Evolutionary conservation across 2,329 filamentous ascomycete genomes (phyloP), one percentile per base, ranked within the genome.

Genomic region (Exophiala sideris): DNA sequence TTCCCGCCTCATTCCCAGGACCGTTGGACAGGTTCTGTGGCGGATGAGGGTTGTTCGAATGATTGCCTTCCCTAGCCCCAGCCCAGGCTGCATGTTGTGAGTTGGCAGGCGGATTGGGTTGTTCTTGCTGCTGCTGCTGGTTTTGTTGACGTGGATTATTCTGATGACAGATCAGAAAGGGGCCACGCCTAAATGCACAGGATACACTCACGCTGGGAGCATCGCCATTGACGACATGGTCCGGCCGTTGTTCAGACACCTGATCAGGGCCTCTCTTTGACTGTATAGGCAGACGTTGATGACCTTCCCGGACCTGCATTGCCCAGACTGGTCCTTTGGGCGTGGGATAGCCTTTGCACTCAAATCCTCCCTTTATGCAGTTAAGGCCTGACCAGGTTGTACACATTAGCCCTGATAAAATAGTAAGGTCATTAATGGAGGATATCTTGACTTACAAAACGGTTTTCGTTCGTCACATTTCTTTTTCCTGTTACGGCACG

Each of bases 391-490:
- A 35, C 45, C 29, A 48, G 14, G 48, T 48, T 45, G 54, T 57
- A 50, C 42, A 24, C n/a, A 24, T 39, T 35, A 44, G 21, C 32
- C 24, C 34, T 24, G 12, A 2, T 34, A 50, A 53, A 56, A 47
- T 10, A 51, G 46, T 52, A 50, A 41, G 20, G 48, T 50, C 46
- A 47, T 8, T 9, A 3, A 21, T 14, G 51, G 52, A 6, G 56
- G 44, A 32, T 42, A 35, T 45, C 41, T 50, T 50, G 32, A 71
- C 88, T 79, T 78, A 95, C 94, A 97, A 71, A 90, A 85, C 21
- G 94, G 94, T 70, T 95, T 95, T 50, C 82, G 82, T 75, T 97
- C 94, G 68, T 97, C 92, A 68, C 94, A 97, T 73, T 97, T 97
- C 83, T 97, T 97, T 80, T 97, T 97, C 55, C 92, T 82, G 68